phyloP scores from a whole-genome alignment of 306 rosid species.

The Cicer arietinum region DNA sequence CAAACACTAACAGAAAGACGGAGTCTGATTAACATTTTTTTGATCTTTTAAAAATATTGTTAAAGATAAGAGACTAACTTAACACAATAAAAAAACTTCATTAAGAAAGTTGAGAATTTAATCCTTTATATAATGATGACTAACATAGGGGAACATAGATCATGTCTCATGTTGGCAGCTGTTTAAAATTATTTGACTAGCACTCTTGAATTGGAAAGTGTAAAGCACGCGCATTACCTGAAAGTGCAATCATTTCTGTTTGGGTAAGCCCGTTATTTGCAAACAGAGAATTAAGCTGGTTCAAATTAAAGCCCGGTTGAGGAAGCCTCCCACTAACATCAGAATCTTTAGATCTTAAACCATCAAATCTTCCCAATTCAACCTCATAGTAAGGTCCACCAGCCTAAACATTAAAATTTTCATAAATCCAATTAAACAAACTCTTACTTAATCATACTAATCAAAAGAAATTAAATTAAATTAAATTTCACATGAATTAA shows the following conservation, averaged over 20 bases:
- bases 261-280: slow-evolving; percentile 61
- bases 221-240: slow-evolving; percentile 54
- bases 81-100: too few species aligned
- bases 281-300: slow-evolving; percentile 75
- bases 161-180: slow-evolving; percentile 1
- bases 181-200: background rate
- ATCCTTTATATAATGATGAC: background rate
- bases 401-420: slow-evolving; percentile 50
- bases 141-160: slow-evolving; percentile 6
- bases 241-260: slow-evolving; percentile 79
- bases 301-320: slow-evolving; percentile 59
- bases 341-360: slow-evolving; percentile 59
- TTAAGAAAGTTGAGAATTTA: too few species aligned
- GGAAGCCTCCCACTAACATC: slow-evolving; percentile 74
- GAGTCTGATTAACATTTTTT: too few species aligned
- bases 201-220: slow-evolving; percentile 8
- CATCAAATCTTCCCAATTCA: slow-evolving; percentile 84
- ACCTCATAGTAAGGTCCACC: slow-evolving; percentile 81
- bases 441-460: background rate
- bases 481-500: background rate
- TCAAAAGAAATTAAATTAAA: background rate
- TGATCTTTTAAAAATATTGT: too few species aligned
- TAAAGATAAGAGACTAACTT: too few species aligned
- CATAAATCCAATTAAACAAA: slow-evolving; percentile 16
- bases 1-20: too few species aligned